Evolutionary conservation across 176 grass and related monocot genomes (phyloP), one percentile per base, ranked within the genome.

Genomic region (Bonia amplexicaulis): DNA sequence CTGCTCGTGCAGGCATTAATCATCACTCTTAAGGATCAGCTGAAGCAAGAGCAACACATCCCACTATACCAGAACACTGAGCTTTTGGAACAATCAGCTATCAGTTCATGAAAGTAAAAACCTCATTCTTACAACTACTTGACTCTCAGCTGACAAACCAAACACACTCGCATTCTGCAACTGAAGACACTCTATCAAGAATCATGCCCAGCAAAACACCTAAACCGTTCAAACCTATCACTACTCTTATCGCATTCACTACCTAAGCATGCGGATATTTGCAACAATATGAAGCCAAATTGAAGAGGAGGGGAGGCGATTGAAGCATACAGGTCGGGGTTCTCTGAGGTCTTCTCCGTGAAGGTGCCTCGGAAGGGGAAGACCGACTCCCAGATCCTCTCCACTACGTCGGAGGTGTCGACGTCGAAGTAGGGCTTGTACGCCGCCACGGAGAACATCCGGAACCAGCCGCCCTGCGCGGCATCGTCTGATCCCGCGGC

Each of bases 341-440:
- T 91, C 22, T 99, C 92, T 4, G 97, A 88, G 60, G 91, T 99
- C 88, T 91, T 99, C 71, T 99, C 97, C 9, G 90, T 95, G 84
- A 99, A 99, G n/a, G 73, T 92, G 55, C 93, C 93, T 35, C 85
- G 92, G 84, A 99, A 96, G 48, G 97, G 97, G 79, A 96, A 96
- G 54, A 99, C 84, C 5, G 97, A 99, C 33, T 99, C 97, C 87
- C 84, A 91, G 71, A 99, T 96, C 88, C 93, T 90, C 86, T 94
- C 93, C 66, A 99, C 78, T 16, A 99, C 97, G 73, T 99, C 93
- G 22, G 93, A 86, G 40, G 97, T 94, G 82, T 99, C 97, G 0
- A 96, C 84, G 51, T 99, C 93, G 78, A 99, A 99, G 80, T 94
- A 99, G 66, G 90, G 86, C 83, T 94, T 96, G 87, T 99, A 99